These are phyloP conservation scores for Russula foetens DNA, from an alignment of 768 basidiomycete species.

Conservation along the genomic window DNA sequence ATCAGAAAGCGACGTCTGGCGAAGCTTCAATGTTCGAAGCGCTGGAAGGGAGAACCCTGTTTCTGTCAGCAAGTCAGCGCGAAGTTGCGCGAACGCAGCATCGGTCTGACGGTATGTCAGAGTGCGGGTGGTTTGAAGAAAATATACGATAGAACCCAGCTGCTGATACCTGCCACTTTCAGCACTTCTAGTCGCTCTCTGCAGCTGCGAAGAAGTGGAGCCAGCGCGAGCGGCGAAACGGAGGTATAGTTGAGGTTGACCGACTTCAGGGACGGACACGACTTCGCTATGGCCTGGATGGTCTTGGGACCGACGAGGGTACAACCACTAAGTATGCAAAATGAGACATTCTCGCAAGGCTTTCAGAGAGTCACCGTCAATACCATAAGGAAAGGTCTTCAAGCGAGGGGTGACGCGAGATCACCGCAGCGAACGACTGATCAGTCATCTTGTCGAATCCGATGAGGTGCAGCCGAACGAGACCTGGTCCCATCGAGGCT, in stretches of 20 bases:
- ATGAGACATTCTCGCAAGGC: background rate
- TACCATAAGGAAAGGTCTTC: slow-evolving; percentile 49
- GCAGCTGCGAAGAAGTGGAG: slow-evolving; percentile 35
- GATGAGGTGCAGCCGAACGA: slow-evolving; percentile 39
- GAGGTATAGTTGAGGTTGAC: slow-evolving; percentile 59
- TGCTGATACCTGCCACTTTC: slow-evolving; percentile 54
- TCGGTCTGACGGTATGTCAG: slow-evolving; percentile 41
- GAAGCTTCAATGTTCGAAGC: slow-evolving; percentile 50
- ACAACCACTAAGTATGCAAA: slow-evolving; percentile 41
- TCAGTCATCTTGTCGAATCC: slow-evolving; percentile 49
- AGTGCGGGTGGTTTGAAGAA: background rate
- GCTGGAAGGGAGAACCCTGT: slow-evolving; percentile 29
- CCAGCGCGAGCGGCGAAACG: slow-evolving; percentile 40
- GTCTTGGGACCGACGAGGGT: slow-evolving; percentile 47
- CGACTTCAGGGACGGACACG: slow-evolving; percentile 36
- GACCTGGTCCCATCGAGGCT: slow-evolving; percentile 17
- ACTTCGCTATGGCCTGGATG: slow-evolving; percentile 33
- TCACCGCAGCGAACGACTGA: slow-evolving; percentile 39
- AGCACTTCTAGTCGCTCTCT: slow-evolving; percentile 38
- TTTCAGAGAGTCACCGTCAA: slow-evolving; percentile 9
- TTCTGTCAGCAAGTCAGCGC: slow-evolving; percentile 19
- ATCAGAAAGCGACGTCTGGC: slow-evolving; percentile 46
- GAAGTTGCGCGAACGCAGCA: slow-evolving; percentile 41
- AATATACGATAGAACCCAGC: slow-evolving; percentile 38
- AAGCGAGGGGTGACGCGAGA: slow-evolving; percentile 38